Evolutionary conservation across 805 yeast species (phyloP), one percentile per base, ranked within the genome.

Genomic region (Yueomyces sinensis): DNA sequence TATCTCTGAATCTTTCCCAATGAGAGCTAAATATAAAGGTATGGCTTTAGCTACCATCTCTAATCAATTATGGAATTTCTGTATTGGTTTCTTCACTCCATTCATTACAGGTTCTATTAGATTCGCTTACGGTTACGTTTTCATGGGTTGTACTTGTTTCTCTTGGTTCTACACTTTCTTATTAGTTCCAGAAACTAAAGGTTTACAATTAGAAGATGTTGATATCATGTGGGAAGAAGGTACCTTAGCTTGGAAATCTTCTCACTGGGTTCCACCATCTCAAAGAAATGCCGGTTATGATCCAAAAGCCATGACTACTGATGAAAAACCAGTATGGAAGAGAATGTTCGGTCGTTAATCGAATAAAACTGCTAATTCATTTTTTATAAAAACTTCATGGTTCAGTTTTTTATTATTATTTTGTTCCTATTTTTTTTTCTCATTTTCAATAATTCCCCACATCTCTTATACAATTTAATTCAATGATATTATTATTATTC

Each of bases 131-230:
- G 89, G 91, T 34, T 76, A 70, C 52, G 72, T 57, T 24, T 63
- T 64, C 50, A 56, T 70, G 41, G 79, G 78, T 1, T 72, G 78
- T 52, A 57, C 72, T 56, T 53, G 70, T 17, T 66, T 59, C 39
- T 53, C 66, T 14, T 46, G 78, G 52, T 61, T 76, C 53, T 82
- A 76, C 58, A 79, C 79, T 32, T 71, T 66, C 65, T 72, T 81
- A 65, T 68, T 66, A 46, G 72, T 82, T 41, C 74, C 74, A 49
- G 86, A 79, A 57, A 82, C 93, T 37, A 74, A 72, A 62, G 91
- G 89, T 44, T 68, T 80, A 49, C 67, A 78, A 33, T 68, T 82
- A 56, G 91, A 80, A 59, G 82, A 81, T 58, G 81, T 81, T 42
- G 83, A 80, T 56, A 75, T 68, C 47, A 56, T 73, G 59, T 64